Evolutionary conservation across 495 filamentous ascomycete genomes (phyloP), one percentile per base, ranked within the genome.

Genomic region (Chaetomium fimeti): DNA sequence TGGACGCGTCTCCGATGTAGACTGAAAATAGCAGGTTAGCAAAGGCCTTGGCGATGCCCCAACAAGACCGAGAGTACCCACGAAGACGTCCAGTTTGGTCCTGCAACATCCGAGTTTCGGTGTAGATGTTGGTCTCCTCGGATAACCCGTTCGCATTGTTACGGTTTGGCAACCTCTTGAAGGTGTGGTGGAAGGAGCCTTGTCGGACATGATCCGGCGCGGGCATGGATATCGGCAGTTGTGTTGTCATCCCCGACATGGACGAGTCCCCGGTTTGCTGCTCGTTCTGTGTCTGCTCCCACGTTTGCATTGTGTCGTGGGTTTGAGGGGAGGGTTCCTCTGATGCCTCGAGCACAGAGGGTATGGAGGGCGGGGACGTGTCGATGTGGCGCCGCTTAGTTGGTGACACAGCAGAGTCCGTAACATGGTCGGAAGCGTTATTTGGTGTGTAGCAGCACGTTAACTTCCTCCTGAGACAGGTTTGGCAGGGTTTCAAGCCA

Each of bases 1-100:
- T 88, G 1, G 88, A 88, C 0, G 88, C 87, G 68, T 92, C 88
- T 29, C 89, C 89, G 63, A 92, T 82, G 66, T 91, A 92, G 55
- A 85, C 80, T 85, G 27, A 22, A 59, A 22, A 59, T 29, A 12
- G 32, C 38, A 5, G 18, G 54, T 61, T 29, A 64, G 66, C 59
- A 49, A 18, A 18, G 24, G 11, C n/a, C 22, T 25, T 32, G 18
- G 32, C 56, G 32, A 36, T 11, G 20, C 32, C 48, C 25, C 22
- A 12, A 12, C n/a, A 28, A 29, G 53, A 25, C 29, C 40, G 22
- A 38, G 51, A 52, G 55, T 13, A 83, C 83, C 71, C 75, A 85
- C 83, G 75, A 60, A 87, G 71, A 69, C 83, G 75, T 12, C 83
- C 82, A 1, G 79, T 85, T 32, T 77, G 78, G 67, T 88, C 85